These are phyloP conservation scores for Corylus avellana DNA, from an alignment of 306 rosid genomes.

Conservation along the genomic window DNA sequence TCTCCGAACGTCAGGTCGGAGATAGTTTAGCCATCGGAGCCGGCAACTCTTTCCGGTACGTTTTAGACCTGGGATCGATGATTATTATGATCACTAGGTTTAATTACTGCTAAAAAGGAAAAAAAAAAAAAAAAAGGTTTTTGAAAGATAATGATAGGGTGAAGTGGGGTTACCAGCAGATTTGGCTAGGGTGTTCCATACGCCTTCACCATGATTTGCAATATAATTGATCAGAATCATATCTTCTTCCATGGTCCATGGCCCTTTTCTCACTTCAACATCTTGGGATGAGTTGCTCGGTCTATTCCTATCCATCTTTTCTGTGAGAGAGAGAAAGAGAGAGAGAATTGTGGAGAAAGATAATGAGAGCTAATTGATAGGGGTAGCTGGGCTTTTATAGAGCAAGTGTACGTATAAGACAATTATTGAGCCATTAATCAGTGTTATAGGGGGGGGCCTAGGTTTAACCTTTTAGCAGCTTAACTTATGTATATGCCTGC, in stretches of 20 bases:
- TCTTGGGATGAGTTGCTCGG: constrained; percentile 66
- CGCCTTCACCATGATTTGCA: constrained; percentile 98
- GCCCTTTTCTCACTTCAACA: constrained; percentile 95
- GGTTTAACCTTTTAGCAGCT: no score
- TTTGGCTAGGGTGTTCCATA: constrained; percentile 94
- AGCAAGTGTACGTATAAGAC: constrained; percentile 12
- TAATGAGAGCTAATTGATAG: constrained; percentile 9
- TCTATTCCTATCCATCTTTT: constrained; percentile 53
- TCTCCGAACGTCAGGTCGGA: constrained; percentile 94
- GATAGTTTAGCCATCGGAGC: constrained; percentile 96
- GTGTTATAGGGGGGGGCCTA: neutral
- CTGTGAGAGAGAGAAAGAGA: constrained; percentile 14
- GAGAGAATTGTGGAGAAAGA: constrained; percentile 18
- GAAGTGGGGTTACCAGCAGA: constrained; percentile 69
- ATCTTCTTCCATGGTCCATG: constrained; percentile 99
- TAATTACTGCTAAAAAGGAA: neutral
- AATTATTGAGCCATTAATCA: neutral
- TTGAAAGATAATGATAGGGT: neutral
- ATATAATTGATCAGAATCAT: constrained; percentile 86
- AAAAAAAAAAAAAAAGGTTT: neutral
- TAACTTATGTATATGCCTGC: constrained; percentile 5
- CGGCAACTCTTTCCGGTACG: constrained; percentile 98
- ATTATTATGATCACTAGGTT: constrained; percentile 29
- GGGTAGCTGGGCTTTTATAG: constrained; percentile 70
- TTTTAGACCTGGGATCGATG: constrained; percentile 60